A percentile compares a stretch with the other conserved stretches of the same genome.
phyloP scores from a whole-genome alignment of 2,329 filamentous ascomycete genomes.

The Diaporthe sp. region DNA sequence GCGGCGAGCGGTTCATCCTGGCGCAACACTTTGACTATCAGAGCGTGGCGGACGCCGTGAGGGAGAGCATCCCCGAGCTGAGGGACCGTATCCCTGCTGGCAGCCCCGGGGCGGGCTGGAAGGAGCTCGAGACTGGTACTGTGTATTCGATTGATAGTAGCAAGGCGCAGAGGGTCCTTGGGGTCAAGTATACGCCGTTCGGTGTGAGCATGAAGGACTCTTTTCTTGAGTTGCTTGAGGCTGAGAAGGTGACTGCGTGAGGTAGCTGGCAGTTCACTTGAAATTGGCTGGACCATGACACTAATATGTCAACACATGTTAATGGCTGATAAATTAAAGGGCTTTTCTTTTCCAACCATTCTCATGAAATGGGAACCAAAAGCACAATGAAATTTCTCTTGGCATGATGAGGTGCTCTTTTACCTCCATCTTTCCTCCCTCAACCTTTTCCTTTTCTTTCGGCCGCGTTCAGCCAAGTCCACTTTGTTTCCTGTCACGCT shows the following conservation, averaged over 20 bases:
- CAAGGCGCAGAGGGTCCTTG: slow-evolving; percentile 42
- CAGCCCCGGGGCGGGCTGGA: slow-evolving; percentile 29
- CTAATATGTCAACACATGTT: neutral
- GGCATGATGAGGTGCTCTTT: neutral
- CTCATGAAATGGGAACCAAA: neutral
- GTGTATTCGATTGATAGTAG: slow-evolving; percentile 42
- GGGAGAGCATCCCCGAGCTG: slow-evolving; percentile 42
- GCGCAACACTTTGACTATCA: slow-evolving; percentile 45
- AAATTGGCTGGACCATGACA: neutral
- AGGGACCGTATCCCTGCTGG: slow-evolving; percentile 39
- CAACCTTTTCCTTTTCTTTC: too few relatives aligned
- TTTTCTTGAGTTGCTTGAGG: slow-evolving; percentile 39
- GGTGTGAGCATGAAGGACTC: slow-evolving; percentile 41
- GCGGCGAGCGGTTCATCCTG: slow-evolving; percentile 42
- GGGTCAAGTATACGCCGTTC: slow-evolving; percentile 42
- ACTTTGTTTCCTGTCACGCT: neutral
- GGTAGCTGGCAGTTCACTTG: neutral
- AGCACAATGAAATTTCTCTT: neutral
- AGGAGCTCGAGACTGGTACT: neutral
- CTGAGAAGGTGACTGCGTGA: slow-evolving; percentile 12
- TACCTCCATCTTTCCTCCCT: neutral
- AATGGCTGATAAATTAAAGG: too few relatives aligned
- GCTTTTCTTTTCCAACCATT: fast-evolving
- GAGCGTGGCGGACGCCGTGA: slow-evolving; percentile 42
- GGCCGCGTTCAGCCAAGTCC: neutral